phyloP scores from a whole-genome alignment of 306 rosid species.

The Cicer arietinum region DNA sequence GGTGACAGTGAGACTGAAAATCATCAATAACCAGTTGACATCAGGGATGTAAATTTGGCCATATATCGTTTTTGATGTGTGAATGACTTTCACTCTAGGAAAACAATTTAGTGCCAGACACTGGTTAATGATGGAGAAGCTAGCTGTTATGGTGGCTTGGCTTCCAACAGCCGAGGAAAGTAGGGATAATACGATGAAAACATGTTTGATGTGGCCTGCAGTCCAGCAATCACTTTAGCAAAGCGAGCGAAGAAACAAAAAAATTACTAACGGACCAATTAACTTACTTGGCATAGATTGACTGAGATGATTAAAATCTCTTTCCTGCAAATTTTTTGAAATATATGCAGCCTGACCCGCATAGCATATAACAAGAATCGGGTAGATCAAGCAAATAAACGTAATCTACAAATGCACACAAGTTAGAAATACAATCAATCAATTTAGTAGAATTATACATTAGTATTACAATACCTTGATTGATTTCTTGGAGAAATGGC shows the following conservation, averaged over 20 bases:
- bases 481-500: constrained; percentile 84
- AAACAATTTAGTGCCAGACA: constrained; percentile 86
- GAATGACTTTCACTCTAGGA: constrained; percentile 91
- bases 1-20: constrained; percentile 75
- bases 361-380: constrained; percentile 72
- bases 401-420: constrained; percentile 59
- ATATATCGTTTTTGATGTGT: constrained; percentile 73
- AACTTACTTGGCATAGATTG: constrained; percentile 73
- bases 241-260: constrained; percentile 9
- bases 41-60: constrained; percentile 94
- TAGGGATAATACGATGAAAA: constrained; percentile 60
- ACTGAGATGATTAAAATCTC: constrained; percentile 63
- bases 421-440: constrained; percentile 32
- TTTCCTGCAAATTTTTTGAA: constrained; percentile 55
- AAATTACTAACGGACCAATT: constrained; percentile 1
- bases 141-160: constrained; percentile 88
- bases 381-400: constrained; percentile 77
- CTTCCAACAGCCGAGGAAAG: constrained; percentile 86
- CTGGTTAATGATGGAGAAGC: constrained; percentile 85
- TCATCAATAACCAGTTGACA: constrained; percentile 86
- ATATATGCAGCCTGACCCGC: constrained; percentile 87
- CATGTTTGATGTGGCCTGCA: constrained; percentile 57
- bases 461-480: constrained; percentile 55
- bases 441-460: background rate
- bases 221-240: constrained; percentile 37